Evolutionary conservation across 2,329 filamentous ascomycete genomes (phyloP).

Genomic region (Microsporum audouinii): DNA sequence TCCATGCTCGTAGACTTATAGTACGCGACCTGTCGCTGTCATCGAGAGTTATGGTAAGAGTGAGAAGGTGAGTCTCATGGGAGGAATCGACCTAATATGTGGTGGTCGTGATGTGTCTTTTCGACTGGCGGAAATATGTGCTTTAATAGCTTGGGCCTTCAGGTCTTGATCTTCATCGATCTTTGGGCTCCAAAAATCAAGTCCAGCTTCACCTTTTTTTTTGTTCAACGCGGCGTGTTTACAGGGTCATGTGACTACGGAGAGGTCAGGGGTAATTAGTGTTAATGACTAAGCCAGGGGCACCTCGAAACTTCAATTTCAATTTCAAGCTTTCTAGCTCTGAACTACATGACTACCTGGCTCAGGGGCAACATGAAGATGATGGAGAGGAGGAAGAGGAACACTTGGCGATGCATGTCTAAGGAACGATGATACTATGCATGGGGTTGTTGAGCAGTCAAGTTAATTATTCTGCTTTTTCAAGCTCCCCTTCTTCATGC

Average conservation of each 20-base stretch:
- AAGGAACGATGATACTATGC: background rate
- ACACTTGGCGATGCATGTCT: background rate
- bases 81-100: constrained; percentile 14
- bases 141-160: background rate
- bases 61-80: constrained; percentile 4
- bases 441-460: background rate
- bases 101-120: constrained; percentile 9
- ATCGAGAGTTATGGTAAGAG: constrained; percentile 21
- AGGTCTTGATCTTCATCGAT: background rate
- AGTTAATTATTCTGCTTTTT: background rate
- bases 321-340: background rate
- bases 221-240: constrained; percentile 16
- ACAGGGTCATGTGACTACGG: constrained; percentile 11
- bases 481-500: background rate
- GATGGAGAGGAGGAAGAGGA: background rate
- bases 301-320: background rate
- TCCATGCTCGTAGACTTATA: constrained; percentile 19
- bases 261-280: constrained; percentile 2
- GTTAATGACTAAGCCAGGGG: background rate
- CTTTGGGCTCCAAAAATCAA: background rate
- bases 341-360: too few relatives aligned
- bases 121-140: background rate
- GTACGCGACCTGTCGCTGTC: constrained; percentile 18
- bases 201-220: constrained; percentile 10
- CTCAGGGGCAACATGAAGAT: background rate